phyloP scores from a whole-genome alignment of 2,329 filamentous ascomycete genomes.

The Cladosporium austrohemisphaericum region DNA sequence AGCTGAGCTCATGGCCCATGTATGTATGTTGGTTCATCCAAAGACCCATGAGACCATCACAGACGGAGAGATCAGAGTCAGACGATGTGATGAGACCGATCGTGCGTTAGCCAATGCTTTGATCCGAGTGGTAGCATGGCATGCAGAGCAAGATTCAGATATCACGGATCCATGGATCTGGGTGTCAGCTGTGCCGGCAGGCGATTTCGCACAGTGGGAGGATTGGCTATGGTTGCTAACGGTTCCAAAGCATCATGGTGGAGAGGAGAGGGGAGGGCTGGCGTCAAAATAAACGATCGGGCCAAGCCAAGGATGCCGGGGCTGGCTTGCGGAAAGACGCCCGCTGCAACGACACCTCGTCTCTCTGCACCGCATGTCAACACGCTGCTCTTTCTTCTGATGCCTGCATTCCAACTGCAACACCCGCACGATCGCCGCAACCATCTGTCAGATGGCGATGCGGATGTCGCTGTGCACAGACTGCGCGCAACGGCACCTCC shows the following conservation, averaged over 20 bases:
- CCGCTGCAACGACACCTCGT: not conserved
- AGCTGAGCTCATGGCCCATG: no score
- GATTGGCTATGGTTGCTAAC: no score
- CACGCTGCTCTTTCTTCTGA: not conserved
- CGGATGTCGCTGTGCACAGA: not conserved
- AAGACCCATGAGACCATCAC: no score
- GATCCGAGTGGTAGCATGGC: not conserved
- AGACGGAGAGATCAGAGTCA: no score
- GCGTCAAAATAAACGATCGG: not conserved
- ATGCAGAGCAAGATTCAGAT: not conserved
- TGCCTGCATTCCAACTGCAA: no score
- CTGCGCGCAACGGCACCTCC: constrained; percentile 5
- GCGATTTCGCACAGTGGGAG: not conserved
- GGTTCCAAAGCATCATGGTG: not conserved
- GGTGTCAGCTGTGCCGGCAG: no score
- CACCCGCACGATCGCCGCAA: not conserved
- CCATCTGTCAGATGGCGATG: not conserved
- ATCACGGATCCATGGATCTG: not conserved
- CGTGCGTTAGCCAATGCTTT: constrained; percentile 1
- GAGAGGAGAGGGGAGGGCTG: not conserved
- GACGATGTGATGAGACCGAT: constrained; percentile 2
- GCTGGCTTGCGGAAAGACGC: not conserved
- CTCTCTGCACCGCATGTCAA: not conserved
- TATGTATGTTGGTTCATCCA: no score
- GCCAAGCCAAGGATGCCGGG: not conserved